Base-by-base conservation (phyloP, 1,139 yeast species). In the Lodderomyces theae region DNA sequence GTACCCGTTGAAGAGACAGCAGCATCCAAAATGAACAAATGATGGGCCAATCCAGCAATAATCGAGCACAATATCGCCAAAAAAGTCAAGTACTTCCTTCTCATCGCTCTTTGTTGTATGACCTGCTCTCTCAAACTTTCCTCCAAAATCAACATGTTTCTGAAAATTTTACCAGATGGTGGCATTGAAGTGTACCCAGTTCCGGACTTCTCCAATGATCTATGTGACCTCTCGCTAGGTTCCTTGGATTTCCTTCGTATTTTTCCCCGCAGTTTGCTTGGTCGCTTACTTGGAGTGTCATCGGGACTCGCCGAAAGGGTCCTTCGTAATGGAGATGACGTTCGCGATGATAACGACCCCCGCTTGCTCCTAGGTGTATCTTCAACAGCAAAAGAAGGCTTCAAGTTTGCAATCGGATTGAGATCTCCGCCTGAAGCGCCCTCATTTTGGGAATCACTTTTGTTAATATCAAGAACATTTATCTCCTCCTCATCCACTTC, bases 91-190 rank as follows among this genome's bases (percentile, higher is more conserved):
- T 89, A 88, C 50, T 86, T 86, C 45, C 87, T 70, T 50, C 95
- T 71, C 48, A 88, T 65, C 7, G 77, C 69, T 44, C 80, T 74
- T 55, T 87, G 90, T 44, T 80, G 83, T n/a, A 73, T 67, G 34
- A 84, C 86, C 61, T 90, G 97, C 49, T 77, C 81, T 33, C 97
- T 72, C 40, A 90, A 65, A 44, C 87, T 82, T 56, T 89, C 96
- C 59, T 92, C 98, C 40, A 89, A 60, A 19, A 90, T 84, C 38
- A 92, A 69, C 50, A 92, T 63, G 58, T 89, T 88, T 40, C 95
- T 75, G 54, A 85, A 87, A 17, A 85, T 79, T 63, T 82, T 81
- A 3, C 92, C 85, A 0, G 87, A 77, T 6, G 82, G 77, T 1
- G 87, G 79, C 37, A 66, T 63, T 56, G 63, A 67, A 1, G 73